Evolutionary conservation across 768 basidiomycete species (phyloP), one percentile per base, ranked within the genome.

Genomic region (Panellus pusillus): DNA sequence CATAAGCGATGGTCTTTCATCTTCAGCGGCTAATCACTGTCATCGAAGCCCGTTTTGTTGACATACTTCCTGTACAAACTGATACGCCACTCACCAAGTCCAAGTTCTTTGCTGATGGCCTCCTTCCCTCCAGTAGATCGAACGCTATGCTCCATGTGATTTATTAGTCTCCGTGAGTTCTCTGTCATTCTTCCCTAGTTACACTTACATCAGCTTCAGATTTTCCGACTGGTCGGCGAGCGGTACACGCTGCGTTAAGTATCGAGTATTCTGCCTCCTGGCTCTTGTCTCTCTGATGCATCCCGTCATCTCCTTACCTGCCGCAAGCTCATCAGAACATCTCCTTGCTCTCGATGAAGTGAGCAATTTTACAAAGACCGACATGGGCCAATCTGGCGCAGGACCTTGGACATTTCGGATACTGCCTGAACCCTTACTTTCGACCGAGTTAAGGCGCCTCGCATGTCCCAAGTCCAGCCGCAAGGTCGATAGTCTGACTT

Each of bases 381-480:
- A 83, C 64, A 75, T 83, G 62, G 81, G 81, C 57, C 74, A 73
- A 41, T 72, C 77, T 8, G 81, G 79, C 29, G 70, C 67, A 47
- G 74, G 75, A 31, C 74, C 74, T 32, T 83, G 82, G 81, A 76
- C 80, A 3, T 84, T 81, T 63, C 78, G 75, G 15, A 62, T 74
- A 24, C 72, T 83, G 20, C 47, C 68, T 14, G 77, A 81, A 52
- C 70, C 68, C 11, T 63, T 55, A 5, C 57, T 83, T 20, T 66
- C 74, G 18, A 50, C 64, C 11, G 75, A 80, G 63, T 57, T 83
- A 24, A 63, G 56, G 28, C 71, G 68, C 29, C 48, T 75, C 36
- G 72, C 76, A 18, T 60, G 67, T 39, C 72, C 78, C 3, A 60
- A 53, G 50, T 72, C 75, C 7, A 56, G 50, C 77, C 46, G 55